Evolutionary conservation across 2,329 filamentous ascomycete species (phyloP), one percentile per base, ranked within the genome.

Genomic region (Amphichorda felina): DNA sequence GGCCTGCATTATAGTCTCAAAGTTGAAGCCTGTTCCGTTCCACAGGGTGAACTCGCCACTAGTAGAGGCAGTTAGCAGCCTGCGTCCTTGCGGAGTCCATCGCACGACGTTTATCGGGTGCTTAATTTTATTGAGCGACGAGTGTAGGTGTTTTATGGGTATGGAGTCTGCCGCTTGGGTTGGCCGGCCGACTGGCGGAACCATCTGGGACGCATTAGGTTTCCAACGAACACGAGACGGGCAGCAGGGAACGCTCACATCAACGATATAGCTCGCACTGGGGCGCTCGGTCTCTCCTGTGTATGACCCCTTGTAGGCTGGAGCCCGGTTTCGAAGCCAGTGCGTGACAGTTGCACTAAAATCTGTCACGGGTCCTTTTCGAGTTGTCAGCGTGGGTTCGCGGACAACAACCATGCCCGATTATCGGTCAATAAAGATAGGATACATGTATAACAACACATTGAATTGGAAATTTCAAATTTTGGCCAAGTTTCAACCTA

Each of bases 1-100:
- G 27, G 89, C 89, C 65, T 94, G 88, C 83, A 95, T 95, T 19
- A 98, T 95, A 4, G 91, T 96, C 63, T 98, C 91, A 49, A 98
- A 98, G 58, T 98, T 96, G 72, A 98, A 98, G 17, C 87, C 89
- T 30, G 89, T 96, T 43, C 91, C 91, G 55, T 98, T 98, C 91
- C 91, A 98, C 4, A 98, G 62, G 27, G 93, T 98, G 50, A 98
- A 98, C 56, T 98, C 91, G 51, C 91, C 91, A 55, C 89, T 96
- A 45, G 87, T 94, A 0, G 88, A 94, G 16, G 87, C 91, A 0
- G 91, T 96, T 53, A 98, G 70, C 38, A 98, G 64, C 45, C 91
- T 72, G 41, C 91, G 79, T 19, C 91, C 91, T 58, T 98, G 91
- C 6, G 91, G 91, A 13, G 93, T 98, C 91, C 91, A 98, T 56